Evolutionary conservation across 2,329 filamentous ascomycete genomes (phyloP).

Genomic region (Ampelomyces quisqualis): DNA sequence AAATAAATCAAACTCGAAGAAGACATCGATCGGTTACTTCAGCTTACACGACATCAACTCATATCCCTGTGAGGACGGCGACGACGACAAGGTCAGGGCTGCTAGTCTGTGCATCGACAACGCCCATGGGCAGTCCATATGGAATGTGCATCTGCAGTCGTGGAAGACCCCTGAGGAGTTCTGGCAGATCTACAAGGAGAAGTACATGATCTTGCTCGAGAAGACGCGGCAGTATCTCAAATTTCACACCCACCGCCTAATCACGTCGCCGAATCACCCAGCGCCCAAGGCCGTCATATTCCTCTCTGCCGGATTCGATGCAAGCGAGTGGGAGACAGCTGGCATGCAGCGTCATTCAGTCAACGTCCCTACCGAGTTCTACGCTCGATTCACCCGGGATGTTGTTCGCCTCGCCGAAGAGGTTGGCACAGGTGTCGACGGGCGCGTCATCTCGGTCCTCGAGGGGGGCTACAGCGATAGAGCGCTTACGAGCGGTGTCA

Average conservation of each 20-base stretch:
- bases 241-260: constrained; percentile 67
- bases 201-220: constrained; percentile 73
- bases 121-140: constrained; percentile 88
- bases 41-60: constrained; percentile 98
- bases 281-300: constrained; percentile 84
- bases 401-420: constrained; percentile 80
- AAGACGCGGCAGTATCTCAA: constrained; percentile 79
- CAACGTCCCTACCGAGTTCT: constrained; percentile 95
- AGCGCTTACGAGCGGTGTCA: constrained; percentile 80
- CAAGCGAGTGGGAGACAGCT: constrained; percentile 86
- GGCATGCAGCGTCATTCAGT: constrained; percentile 96
- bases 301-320: constrained; percentile 93
- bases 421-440: constrained; percentile 73
- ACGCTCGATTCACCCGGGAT: constrained; percentile 85
- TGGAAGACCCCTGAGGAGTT: constrained; percentile 85
- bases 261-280: constrained; percentile 57
- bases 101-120: constrained; percentile 93
- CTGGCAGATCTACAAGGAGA: constrained; percentile 80
- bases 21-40: constrained; percentile 89
- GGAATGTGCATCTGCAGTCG: constrained; percentile 90
- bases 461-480: constrained; percentile 96
- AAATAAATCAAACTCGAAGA: constrained; percentile 75
- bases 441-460: constrained; percentile 86
- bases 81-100: constrained; percentile 88
- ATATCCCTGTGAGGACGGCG: constrained; percentile 93